Evolutionary conservation across 2,329 filamentous ascomycete genomes (phyloP).

Genomic region (Emericellopsis atlantica): DNA sequence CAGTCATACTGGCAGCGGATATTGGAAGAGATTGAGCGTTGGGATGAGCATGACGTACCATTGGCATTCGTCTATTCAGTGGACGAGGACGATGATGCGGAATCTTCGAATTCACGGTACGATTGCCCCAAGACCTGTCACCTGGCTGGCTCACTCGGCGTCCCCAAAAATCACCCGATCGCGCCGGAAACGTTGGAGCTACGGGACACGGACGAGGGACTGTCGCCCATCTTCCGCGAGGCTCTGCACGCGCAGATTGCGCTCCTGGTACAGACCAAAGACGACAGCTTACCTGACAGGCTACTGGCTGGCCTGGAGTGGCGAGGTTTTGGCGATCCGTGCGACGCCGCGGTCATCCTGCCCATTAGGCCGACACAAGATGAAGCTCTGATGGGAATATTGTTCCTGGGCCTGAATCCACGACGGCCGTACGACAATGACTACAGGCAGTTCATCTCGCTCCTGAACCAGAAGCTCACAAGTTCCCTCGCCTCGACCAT

Average conservation of each 20-base stretch:
- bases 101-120: slow-evolving; percentile 12
- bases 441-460: slow-evolving; percentile 53
- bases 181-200: slow-evolving; percentile 24
- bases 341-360: slow-evolving; percentile 52
- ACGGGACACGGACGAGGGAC: slow-evolving; percentile 19
- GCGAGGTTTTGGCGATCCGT: slow-evolving; percentile 53
- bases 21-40: slow-evolving; percentile 27
- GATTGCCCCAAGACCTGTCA: slow-evolving; percentile 21
- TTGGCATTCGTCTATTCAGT: slow-evolving; percentile 38
- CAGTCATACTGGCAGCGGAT: slow-evolving; percentile 34
- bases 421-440: slow-evolving; percentile 61
- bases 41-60: slow-evolving; percentile 33
- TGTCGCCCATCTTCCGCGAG: slow-evolving; percentile 24
- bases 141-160: slow-evolving; percentile 31
- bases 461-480: slow-evolving; percentile 42
- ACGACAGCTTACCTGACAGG: slow-evolving; percentile 41
- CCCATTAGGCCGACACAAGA: slow-evolving; percentile 56
- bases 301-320: slow-evolving; percentile 47
- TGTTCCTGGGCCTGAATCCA: slow-evolving; percentile 60
- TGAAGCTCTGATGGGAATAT: slow-evolving; percentile 52
- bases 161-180: slow-evolving; percentile 28
- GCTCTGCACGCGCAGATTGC: slow-evolving; percentile 24
- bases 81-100: slow-evolving; percentile 21
- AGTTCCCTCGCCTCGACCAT: slow-evolving; percentile 60
- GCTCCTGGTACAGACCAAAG: slow-evolving; percentile 24